These are phyloP conservation scores for Ballota nigra DNA, from an alignment of 257 asterid genomes.

Conservation along the genomic window DNA sequence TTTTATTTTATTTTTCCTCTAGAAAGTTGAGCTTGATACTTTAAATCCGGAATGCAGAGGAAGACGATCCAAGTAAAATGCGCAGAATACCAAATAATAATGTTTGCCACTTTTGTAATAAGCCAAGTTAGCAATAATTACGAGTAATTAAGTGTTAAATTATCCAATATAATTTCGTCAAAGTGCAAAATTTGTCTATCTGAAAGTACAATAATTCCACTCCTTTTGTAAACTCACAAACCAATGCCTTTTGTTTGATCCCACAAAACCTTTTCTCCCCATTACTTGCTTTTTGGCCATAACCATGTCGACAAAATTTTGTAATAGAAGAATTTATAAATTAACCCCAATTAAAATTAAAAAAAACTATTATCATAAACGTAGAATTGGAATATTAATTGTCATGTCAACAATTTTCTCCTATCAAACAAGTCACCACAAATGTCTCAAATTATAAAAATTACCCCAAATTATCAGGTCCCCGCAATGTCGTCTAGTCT, in stretches of 20 bases:
- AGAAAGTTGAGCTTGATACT: too few relatives aligned
- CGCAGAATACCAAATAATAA: background rate
- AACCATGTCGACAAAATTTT: background rate
- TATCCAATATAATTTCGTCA: constrained; percentile 16
- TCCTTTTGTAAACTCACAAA: constrained; percentile 6
- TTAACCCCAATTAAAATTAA: too few relatives aligned
- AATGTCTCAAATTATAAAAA: too few relatives aligned
- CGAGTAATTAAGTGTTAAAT: constrained; percentile 9
- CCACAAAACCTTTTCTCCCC: background rate
- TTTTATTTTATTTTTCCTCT: too few relatives aligned
- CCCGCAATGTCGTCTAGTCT: too few relatives aligned
- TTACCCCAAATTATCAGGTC: too few relatives aligned
- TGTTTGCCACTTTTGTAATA: constrained; percentile 25
- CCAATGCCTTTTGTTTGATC: background rate
- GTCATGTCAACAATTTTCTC: too few relatives aligned
- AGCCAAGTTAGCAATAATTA: constrained; percentile 18
- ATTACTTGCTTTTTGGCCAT: background rate
- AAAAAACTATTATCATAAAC: too few relatives aligned
- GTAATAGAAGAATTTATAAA: background rate
- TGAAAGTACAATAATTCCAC: constrained; percentile 17
- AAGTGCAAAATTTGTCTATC: constrained; percentile 18
- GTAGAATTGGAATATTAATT: too few relatives aligned
- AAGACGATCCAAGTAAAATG: background rate
- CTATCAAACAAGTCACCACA: too few relatives aligned
- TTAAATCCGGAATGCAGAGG: too few relatives aligned